Evolutionary conservation across 306 rosid genomes (phyloP).

Genomic region (Macrotyloma uniflorum): DNA sequence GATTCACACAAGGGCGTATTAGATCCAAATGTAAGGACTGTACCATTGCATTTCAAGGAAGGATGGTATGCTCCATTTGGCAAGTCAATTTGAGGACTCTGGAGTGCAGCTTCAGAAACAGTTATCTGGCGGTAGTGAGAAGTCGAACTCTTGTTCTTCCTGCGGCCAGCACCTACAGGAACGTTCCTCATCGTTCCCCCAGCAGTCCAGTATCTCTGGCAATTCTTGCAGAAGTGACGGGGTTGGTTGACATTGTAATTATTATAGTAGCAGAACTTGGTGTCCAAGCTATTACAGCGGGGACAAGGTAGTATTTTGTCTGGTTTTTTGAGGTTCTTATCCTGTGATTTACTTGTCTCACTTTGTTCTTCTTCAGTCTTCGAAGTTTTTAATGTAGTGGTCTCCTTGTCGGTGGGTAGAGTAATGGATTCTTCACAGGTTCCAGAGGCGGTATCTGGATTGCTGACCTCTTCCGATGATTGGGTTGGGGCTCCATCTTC

Average conservation of each 20-base stretch:
- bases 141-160: conserved; percentile 65
- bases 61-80: conserved; percentile 45
- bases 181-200: conserved; percentile 93
- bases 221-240: conserved; percentile 90
- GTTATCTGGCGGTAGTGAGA: conserved; percentile 62
- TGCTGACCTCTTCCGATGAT: conserved; percentile 22
- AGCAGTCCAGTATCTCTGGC: conserved; percentile 95
- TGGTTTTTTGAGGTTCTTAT: conserved; percentile 69
- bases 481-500: conserved; percentile 30
- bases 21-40: conserved; percentile 64
- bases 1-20: conserved; percentile 66
- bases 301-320: conserved; percentile 88
- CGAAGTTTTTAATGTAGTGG: conserved; percentile 47
- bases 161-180: conserved; percentile 88
- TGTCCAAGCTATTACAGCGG: conserved; percentile 86
- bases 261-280: conserved; percentile 89
- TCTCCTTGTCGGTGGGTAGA: conserved; percentile 52
- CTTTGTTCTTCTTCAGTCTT: conserved; percentile 67
- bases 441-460: conserved; percentile 38
- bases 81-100: conserved; percentile 21
- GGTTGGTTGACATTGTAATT: conserved; percentile 93
- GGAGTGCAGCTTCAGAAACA: conserved; percentile 56
- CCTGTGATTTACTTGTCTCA: conserved; percentile 58
- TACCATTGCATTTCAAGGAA: conserved; percentile 51
- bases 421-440: conserved; percentile 47